Conservation (phyloP, 2,329 filamentous ascomycete genomes). For the Cercospora sp. region DNA sequence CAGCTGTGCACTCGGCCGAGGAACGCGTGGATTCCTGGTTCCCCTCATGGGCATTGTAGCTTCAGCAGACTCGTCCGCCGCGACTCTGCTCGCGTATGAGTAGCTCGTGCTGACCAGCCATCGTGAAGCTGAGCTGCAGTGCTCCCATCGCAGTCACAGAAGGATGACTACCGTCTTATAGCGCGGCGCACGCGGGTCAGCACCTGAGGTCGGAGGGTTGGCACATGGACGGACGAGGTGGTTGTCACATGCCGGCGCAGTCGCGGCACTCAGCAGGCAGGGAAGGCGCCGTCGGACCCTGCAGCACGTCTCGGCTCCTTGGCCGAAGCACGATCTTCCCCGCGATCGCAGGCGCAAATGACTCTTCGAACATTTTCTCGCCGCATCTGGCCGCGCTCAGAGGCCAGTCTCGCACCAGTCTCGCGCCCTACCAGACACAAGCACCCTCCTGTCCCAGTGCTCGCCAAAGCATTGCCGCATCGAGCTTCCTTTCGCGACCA, state of each 20-base stretch:
- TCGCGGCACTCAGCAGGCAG: neutral
- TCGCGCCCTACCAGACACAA: constrained; percentile 2
- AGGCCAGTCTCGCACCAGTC: neutral
- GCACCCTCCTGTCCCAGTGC: neutral
- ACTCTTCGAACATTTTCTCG: constrained; percentile 8
- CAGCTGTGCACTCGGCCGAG: neutral
- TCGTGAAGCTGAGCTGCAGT: neutral
- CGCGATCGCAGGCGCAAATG: constrained; percentile 5
- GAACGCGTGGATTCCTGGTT: neutral
- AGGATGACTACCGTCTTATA: neutral
- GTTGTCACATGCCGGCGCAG: neutral
- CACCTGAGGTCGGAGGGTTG: neutral
- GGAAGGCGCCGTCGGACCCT: neutral
- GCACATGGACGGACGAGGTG: neutral
- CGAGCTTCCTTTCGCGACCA: neutral
- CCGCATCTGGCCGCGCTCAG: constrained; percentile 9
- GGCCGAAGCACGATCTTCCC: constrained; percentile 5
- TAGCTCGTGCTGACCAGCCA: neutral
- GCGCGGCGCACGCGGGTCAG: neutral
- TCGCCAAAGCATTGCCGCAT: neutral
- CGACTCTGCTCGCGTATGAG: neutral
- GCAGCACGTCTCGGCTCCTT: neutral
- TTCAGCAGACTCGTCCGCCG: neutral
- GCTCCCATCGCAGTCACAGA: neutral
- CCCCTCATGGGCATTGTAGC: neutral